phyloP scores from a whole-genome alignment of 164 flowering plant genomes.

The Kingdonia uniflora region DNA sequence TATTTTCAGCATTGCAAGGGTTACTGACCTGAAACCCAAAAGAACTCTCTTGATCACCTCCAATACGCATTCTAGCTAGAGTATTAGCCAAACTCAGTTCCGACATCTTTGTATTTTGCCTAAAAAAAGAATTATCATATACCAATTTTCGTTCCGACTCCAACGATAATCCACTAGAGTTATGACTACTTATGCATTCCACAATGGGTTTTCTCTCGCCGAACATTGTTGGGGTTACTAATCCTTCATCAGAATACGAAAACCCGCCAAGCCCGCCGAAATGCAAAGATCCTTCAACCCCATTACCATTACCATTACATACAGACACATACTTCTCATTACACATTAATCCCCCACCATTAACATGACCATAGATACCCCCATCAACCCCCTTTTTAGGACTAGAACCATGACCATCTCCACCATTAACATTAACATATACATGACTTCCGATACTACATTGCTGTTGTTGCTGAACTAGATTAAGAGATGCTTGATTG shows the following conservation, averaged over 20 bases:
- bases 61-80: constrained; percentile 25
- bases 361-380: constrained; percentile 17
- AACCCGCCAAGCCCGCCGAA: constrained; percentile 20
- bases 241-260: constrained; percentile 20
- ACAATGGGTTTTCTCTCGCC: constrained; percentile 12
- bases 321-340: constrained; percentile 12
- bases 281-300: constrained; percentile 23
- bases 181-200: constrained; percentile 7
- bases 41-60: constrained; percentile 13
- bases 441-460: constrained; percentile 6
- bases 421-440: constrained; percentile 7
- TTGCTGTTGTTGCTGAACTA: constrained; percentile 3
- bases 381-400: constrained; percentile 3
- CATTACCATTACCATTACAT: constrained; percentile 21
- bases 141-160: constrained; percentile 10
- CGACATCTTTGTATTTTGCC: constrained; percentile 9
- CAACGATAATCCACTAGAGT: constrained; percentile 13
- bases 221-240: constrained; percentile 12
- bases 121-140: constrained; percentile 6
- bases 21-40: constrained; percentile 6
- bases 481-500: constrained; percentile 19
- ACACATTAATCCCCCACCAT: constrained; percentile 13
- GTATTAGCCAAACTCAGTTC: constrained; percentile 14
- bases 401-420: constrained; percentile 12
- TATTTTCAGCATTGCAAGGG: constrained; percentile 17